These are phyloP conservation scores for Bauhinia variegata DNA, from an alignment of 306 rosid genomes.

Conservation along the genomic window DNA sequence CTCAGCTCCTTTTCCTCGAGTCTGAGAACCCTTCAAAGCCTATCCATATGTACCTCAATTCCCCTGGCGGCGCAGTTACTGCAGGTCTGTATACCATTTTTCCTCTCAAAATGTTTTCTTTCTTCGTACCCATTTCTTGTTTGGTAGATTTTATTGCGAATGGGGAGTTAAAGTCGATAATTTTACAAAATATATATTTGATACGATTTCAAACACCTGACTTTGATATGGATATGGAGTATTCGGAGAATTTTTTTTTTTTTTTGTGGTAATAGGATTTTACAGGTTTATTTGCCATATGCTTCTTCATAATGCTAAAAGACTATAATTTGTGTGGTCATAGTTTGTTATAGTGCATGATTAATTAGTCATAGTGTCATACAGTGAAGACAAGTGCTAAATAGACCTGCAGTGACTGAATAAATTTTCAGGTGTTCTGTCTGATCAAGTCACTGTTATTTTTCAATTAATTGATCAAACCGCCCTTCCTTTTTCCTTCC, in stretches of 20 bases:
- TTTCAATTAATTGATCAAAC: no score
- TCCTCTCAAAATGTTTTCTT: neutral
- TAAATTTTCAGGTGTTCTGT: neutral
- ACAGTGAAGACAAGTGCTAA: neutral
- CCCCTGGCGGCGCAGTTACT: slow-evolving; percentile 96
- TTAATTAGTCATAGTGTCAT: neutral
- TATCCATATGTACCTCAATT: slow-evolving; percentile 84
- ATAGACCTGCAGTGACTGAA: neutral
- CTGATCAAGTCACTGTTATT: no score
- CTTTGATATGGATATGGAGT: neutral
- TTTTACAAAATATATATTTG: no score
- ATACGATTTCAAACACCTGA: neutral
- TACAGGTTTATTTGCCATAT: neutral
- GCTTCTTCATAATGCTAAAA: neutral
- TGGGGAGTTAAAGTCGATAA: neutral
- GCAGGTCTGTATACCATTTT: slow-evolving; percentile 54
- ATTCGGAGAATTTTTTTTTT: no score
- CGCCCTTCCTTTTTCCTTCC: no score
- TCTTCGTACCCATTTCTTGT: neutral
- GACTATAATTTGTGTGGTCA: neutral
- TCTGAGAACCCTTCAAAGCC: slow-evolving; percentile 97
- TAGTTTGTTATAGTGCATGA: no score
- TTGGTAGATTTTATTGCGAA: neutral
- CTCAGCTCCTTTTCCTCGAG: slow-evolving; percentile 94
- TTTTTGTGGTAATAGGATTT: neutral